Conservation (phyloP, 805 yeast species). For the Pichia californica region DNA sequence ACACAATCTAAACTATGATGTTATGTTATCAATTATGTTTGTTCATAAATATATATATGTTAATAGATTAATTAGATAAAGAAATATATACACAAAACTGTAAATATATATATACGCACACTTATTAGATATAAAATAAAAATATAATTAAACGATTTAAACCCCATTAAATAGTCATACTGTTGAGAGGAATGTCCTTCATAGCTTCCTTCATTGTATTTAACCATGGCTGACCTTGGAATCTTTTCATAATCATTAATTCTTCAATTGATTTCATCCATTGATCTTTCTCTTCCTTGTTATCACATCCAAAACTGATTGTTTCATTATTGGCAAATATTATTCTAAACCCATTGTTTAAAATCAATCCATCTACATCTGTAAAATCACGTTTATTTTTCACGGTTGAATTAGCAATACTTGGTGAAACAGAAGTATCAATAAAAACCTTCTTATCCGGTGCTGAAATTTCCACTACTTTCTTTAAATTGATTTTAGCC, state of each 20-base stretch:
- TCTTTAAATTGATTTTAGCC: slow-evolving; percentile 68
- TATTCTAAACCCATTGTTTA: slow-evolving; percentile 71
- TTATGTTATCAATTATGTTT: too few species aligned
- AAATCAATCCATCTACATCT: slow-evolving; percentile 51
- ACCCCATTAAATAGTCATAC: neutral
- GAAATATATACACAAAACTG: too few species aligned
- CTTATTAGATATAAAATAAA: too few species aligned
- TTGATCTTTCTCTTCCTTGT: slow-evolving; percentile 45
- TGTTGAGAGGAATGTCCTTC: slow-evolving; percentile 4
- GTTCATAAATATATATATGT: too few species aligned
- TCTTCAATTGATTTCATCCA: slow-evolving; percentile 63
- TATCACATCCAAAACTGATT: slow-evolving; percentile 82
- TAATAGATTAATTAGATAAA: too few species aligned
- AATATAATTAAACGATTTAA: too few species aligned
- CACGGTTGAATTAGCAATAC: neutral
- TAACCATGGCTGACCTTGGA: slow-evolving; percentile 33
- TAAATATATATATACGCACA: too few species aligned
- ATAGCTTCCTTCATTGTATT: slow-evolving; percentile 21
- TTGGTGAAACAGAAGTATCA: too few species aligned
- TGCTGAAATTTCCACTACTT: slow-evolving; percentile 49
- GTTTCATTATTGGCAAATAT: slow-evolving; percentile 73
- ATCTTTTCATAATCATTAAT: slow-evolving; percentile 37
- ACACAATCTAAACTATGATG: too few species aligned
- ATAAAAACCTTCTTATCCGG: slow-evolving; percentile 14
- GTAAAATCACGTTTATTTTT: neutral